A percentile compares a stretch with the other conserved stretches of the same genome.
Conservation (phyloP, 176 grass and related monocot genomes). For the Avena eriantha region DNA sequence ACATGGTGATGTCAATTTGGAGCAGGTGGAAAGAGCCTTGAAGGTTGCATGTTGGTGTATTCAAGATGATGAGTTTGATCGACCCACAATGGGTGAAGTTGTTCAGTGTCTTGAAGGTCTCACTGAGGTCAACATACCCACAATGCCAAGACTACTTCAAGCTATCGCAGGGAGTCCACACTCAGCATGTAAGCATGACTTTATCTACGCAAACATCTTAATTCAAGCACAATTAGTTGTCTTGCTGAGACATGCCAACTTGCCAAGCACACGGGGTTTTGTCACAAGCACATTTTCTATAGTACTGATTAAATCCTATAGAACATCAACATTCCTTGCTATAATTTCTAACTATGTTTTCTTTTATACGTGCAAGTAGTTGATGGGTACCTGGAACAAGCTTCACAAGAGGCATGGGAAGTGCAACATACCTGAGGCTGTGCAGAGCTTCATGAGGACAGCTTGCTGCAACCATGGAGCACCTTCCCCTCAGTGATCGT, state of each 20-base stretch:
- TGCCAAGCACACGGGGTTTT: not conserved
- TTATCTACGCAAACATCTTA: not conserved
- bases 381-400: conserved; percentile 21
- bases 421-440: conserved; percentile 13
- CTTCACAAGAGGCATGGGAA: conserved; percentile 11
- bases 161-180: conserved; percentile 13
- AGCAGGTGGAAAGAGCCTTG: conserved; percentile 48
- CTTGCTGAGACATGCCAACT: not conserved
- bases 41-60: conserved; percentile 61
- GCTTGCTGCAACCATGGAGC: not conserved
- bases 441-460: conserved; percentile 26
- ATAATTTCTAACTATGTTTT: not conserved
- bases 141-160: conserved; percentile 42
- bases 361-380: not conserved
- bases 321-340: not conserved
- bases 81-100: conserved; percentile 45
- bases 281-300: not conserved
- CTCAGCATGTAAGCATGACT: conserved; percentile 28
- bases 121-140: conserved; percentile 8
- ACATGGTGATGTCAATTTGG: conserved; percentile 11
- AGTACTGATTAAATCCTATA: not conserved
- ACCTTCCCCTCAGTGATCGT: not conserved
- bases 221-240: not conserved
- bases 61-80: conserved; percentile 45
- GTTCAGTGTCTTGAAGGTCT: conserved; percentile 44